Evolutionary conservation across 176 grass and related monocot genomes (phyloP).

Genomic region (Aegilops tauschii): DNA sequence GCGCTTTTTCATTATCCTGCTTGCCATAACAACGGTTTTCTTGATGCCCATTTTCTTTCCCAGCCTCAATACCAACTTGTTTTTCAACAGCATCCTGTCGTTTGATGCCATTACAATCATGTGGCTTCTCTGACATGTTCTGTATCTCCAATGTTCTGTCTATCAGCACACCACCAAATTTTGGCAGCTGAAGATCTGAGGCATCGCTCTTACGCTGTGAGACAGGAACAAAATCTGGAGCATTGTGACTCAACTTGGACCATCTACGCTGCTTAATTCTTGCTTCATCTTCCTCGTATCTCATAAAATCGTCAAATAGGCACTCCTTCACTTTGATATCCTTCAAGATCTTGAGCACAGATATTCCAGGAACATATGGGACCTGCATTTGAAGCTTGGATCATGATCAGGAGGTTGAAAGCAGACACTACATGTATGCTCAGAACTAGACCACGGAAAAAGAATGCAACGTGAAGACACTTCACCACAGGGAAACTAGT

Average conservation of each 20-base stretch:
- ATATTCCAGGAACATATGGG: constrained; percentile 47
- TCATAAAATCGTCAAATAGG: constrained; percentile 79
- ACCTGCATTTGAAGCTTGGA: constrained; percentile 48
- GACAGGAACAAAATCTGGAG: constrained; percentile 68
- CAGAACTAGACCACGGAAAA: neutral
- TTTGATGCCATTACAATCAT: constrained; percentile 1
- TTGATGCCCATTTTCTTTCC: constrained; percentile 33
- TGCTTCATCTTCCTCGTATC: constrained; percentile 64
- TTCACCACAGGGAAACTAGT: neutral
- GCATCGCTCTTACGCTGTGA: constrained; percentile 13
- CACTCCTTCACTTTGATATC: constrained; percentile 42
- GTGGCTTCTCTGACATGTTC: constrained; percentile 27
- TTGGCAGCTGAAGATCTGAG: neutral
- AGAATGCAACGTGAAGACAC: neutral
- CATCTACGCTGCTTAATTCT: constrained; percentile 39
- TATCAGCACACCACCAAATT: constrained; percentile 7
- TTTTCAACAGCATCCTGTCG: constrained; percentile 28
- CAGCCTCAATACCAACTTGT: neutral
- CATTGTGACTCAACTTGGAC: constrained; percentile 57
- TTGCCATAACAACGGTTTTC: constrained; percentile 6
- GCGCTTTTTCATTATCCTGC: constrained; percentile 18
- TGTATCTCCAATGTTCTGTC: constrained; percentile 30
- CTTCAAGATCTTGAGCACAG: constrained; percentile 71
- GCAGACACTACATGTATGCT: neutral
- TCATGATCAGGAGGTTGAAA: neutral